Percentiles rank a stretch among this genome's conserved stretches.
Evolutionary conservation across 345 rosid genomes (phyloP).

Genomic region (Anacardium occidentale): DNA sequence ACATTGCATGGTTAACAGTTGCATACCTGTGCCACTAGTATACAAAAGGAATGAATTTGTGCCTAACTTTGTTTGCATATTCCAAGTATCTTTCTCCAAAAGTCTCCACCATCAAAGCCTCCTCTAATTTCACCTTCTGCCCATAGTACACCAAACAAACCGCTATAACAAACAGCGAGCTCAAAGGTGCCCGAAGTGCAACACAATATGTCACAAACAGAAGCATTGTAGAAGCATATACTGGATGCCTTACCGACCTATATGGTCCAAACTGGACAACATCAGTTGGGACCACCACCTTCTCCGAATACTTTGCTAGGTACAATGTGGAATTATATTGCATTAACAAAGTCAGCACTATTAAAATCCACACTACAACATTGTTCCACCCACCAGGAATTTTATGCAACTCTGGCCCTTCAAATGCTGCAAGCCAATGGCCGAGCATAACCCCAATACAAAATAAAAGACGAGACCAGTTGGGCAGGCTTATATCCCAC

Average conservation of each 20-base stretch:
- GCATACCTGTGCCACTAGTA: conserved; percentile 52
- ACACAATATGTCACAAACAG: conserved; percentile 55
- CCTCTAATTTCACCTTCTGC: conserved; percentile 72
- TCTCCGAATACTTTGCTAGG: conserved; percentile 87
- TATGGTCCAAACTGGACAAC: conserved; percentile 90
- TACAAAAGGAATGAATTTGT: conserved; percentile 78
- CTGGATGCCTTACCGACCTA: conserved; percentile 82
- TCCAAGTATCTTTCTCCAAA: conserved; percentile 64
- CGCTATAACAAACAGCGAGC: conserved; percentile 55
- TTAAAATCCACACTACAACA: conserved; percentile 69
- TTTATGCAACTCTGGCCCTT: conserved; percentile 83
- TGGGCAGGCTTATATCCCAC: conserved; percentile 71
- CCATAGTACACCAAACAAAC: conserved; percentile 67
- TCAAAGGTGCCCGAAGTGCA: conserved; percentile 75
- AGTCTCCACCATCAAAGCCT: conserved; percentile 67
- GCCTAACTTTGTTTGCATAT: conserved; percentile 69
- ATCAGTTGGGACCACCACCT: conserved; percentile 73
- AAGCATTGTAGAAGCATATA: conserved; percentile 77
- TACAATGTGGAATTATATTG: conserved; percentile 73
- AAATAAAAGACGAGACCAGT: conserved; percentile 55
- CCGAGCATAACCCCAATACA: conserved; percentile 58
- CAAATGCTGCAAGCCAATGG: conserved; percentile 88
- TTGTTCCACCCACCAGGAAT: conserved; percentile 70
- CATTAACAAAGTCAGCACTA: conserved; percentile 55
- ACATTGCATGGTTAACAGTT: conserved; percentile 26